Evolutionary conservation across 345 rosid genomes (phyloP), one percentile per base, ranked within the genome.

Genomic region (Eucalyptus erythrocorys): DNA sequence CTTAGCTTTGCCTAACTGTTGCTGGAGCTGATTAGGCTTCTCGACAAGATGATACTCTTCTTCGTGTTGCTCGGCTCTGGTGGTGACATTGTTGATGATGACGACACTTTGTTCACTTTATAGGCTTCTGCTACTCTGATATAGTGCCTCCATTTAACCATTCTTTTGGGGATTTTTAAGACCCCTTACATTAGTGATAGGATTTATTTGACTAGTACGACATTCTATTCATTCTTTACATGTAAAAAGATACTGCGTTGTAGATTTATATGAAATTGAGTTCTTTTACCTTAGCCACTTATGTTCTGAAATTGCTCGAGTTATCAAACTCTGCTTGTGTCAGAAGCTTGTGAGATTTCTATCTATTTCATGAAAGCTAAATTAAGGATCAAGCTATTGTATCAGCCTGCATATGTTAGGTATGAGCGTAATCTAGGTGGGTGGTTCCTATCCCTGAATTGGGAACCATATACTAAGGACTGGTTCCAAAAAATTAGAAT

Each of bases 91-190:
- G 4, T 22, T 34, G 68, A 53, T 55, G 48, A 86, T 2, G 87
- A 34, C 43, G 48, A 76, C 5, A 76, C 27, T 76, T n/a, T n/a
- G 76, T 64, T n/a, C 71, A 4, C 82, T 40, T 40, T 76, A 64
- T 21, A 21, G 82, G 47, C 82, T 76, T 76, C 47, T 71, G 47
- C 47, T 21, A 40, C 84, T 76, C 47, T 76, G 30, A 76, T 71
- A 71, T 71, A 37, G 45, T 34, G 7, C 45, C 81, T 19, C 37
- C 13, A 71, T 27, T 59, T 88, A 59, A 88, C 71, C 89, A 88
- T 88, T 88, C 89, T 50, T 88, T 80, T 50, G 17, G 85, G 88
- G 66, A 49, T 22, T 14, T 87, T 87, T 26, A 19, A 13, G 48
- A 24, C 53, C 88, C 85, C 40, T 13, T 40, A 40, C 47, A 40